Conservation (phyloP, 805 yeast species). For the Cyberlindnera misumaiensis region DNA sequence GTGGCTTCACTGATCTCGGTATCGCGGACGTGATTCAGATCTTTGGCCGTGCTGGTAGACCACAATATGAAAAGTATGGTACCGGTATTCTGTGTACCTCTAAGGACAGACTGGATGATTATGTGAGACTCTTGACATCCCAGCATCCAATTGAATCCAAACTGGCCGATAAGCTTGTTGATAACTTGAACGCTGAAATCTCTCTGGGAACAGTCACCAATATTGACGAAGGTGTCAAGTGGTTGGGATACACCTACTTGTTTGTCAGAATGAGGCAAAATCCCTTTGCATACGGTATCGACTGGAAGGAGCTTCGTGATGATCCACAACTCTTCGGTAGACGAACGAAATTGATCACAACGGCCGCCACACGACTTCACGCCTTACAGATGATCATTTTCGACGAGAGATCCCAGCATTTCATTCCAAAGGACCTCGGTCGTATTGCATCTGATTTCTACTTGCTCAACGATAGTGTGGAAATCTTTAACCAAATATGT, state of each 20-base stretch:
- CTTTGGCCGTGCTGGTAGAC: slow-evolving; percentile 99
- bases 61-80: slow-evolving; percentile 89
- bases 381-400: slow-evolving; percentile 86
- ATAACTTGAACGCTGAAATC: slow-evolving; percentile 93
- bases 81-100: slow-evolving; percentile 88
- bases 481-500: slow-evolving; percentile 79
- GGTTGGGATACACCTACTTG: slow-evolving; percentile 97
- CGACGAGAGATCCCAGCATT: slow-evolving; percentile 76
- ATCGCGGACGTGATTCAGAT: slow-evolving; percentile 96
- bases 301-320: slow-evolving; percentile 74
- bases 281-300: slow-evolving; percentile 88
- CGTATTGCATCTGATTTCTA: slow-evolving; percentile 94
- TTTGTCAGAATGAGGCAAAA: slow-evolving; percentile 91
- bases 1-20: slow-evolving; percentile 91
- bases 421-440: slow-evolving; percentile 84
- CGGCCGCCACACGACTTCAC: slow-evolving; percentile 81
- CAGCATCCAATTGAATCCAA: slow-evolving; percentile 95
- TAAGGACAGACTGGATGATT: slow-evolving; percentile 75
- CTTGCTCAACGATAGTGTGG: slow-evolving; percentile 75
- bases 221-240: slow-evolving; percentile 87
- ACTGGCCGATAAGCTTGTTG: slow-evolving; percentile 70
- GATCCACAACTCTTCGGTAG: slow-evolving; percentile 76
- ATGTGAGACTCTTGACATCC: slow-evolving; percentile 80
- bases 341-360: slow-evolving; percentile 66
- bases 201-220: slow-evolving; percentile 93